phyloP scores from a whole-genome alignment of 805 yeast genomes.

The Saccharomyces kudriavzevii region DNA sequence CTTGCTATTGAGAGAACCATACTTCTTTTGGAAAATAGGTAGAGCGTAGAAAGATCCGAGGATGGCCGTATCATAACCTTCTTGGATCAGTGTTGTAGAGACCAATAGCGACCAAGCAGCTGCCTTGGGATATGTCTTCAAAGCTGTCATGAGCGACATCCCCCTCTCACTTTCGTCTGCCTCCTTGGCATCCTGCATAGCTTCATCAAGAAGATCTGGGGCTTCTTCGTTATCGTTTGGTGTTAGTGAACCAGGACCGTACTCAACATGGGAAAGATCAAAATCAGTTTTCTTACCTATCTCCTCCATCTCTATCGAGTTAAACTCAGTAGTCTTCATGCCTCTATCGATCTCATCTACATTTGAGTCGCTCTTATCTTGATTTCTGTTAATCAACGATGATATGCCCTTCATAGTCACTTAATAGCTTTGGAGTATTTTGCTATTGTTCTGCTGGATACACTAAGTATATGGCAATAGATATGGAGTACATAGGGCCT shows the following conservation, averaged over 20 bases:
- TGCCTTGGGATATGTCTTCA: conserved; percentile 39
- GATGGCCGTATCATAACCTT: conserved; percentile 40
- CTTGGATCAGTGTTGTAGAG: conserved; percentile 40
- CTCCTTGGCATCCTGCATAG: conserved; percentile 11
- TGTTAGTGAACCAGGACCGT: conserved; percentile 2
- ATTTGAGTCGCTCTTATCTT: not conserved
- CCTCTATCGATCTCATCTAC: not conserved
- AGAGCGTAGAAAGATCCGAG: conserved; percentile 38
- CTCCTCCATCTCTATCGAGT: not conserved
- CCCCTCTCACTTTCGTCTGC: conserved; percentile 21
- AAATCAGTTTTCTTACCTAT: conserved; percentile 1
- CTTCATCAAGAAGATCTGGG: conserved; percentile 1
- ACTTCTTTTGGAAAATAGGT: conserved; percentile 37
- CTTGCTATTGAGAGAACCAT: conserved; percentile 30
- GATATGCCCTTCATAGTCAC: not conserved
- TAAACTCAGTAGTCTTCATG: not conserved
- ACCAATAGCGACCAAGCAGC: conserved; percentile 40
- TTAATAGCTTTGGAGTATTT: not conserved
- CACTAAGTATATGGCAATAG: not conserved
- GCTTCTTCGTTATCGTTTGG: conserved; percentile 2
- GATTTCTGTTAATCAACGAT: not conserved
- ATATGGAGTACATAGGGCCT: not conserved
- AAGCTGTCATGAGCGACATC: conserved; percentile 29
- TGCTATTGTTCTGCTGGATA: not conserved
- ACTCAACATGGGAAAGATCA: conserved; percentile 8